Conservation (phyloP, 2,329 filamentous ascomycete species). For the Verticillium nubilum region DNA sequence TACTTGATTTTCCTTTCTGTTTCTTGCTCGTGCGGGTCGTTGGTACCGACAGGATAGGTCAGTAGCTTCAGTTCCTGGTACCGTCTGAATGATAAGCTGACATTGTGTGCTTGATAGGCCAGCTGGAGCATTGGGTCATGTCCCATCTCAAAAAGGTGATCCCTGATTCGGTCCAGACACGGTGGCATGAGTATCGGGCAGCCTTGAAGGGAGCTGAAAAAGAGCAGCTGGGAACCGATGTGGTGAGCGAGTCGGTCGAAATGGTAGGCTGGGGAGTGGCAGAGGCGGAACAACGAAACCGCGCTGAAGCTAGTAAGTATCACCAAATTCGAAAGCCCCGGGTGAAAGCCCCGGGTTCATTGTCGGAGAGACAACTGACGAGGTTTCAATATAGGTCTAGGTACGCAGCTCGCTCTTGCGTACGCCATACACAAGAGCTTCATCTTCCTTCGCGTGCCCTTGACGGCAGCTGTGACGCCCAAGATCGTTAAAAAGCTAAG, state of each 20-base stretch:
- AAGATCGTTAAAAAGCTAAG: conserved; percentile 89
- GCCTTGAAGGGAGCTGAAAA: conserved; percentile 40
- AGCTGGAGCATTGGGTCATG: conserved; percentile 62
- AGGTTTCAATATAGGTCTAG: conserved; percentile 40
- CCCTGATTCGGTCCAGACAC: conserved; percentile 51
- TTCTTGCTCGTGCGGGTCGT: conserved; percentile 80
- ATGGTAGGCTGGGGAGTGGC: conserved; percentile 56
- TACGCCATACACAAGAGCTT: conserved; percentile 98
- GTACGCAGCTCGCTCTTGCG: conserved; percentile 83
- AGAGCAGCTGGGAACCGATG: conserved; percentile 35
- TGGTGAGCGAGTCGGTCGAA: conserved; percentile 40
- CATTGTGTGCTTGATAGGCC: conserved; percentile 32
- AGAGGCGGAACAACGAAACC: conserved; percentile 55
- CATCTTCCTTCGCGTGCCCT: conserved; percentile 90
- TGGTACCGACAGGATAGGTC: conserved; percentile 81
- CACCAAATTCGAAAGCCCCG: neutral
- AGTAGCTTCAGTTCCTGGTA: conserved; percentile 15
- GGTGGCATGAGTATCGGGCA: conserved; percentile 43
- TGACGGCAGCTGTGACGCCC: conserved; percentile 84
- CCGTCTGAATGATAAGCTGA: neutral
- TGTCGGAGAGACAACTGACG: neutral
- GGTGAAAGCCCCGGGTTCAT: neutral
- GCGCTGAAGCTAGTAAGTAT: conserved; percentile 68
- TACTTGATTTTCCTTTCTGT: conserved; percentile 91
- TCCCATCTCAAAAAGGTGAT: conserved; percentile 53